phyloP scores from a whole-genome alignment of 768 basidiomycete species.

The Psilocybe tampanensis region DNA sequence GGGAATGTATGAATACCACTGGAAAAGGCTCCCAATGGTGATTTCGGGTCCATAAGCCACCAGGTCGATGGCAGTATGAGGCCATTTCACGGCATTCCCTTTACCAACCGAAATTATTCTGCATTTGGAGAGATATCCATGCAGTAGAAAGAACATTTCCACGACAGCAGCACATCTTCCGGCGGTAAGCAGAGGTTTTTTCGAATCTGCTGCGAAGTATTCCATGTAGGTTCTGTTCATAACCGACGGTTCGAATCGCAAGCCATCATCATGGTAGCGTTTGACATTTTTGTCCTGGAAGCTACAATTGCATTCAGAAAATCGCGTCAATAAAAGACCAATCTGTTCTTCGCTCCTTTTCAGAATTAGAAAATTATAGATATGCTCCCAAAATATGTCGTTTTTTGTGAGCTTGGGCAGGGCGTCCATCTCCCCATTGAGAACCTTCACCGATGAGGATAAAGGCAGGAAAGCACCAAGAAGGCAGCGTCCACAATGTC shows the following conservation, averaged over 20 bases:
- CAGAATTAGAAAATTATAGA: background rate
- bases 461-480: background rate
- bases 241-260: background rate
- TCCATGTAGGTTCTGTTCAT: background rate
- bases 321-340: background rate
- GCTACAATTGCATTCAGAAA: background rate
- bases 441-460: background rate
- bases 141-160: background rate
- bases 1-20: constrained; percentile 11
- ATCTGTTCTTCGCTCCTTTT: background rate
- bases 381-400: background rate
- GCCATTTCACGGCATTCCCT: constrained; percentile 7
- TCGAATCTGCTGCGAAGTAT: background rate
- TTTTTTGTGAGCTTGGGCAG: background rate
- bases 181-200: background rate
- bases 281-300: background rate
- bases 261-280: background rate
- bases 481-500: background rate
- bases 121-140: background rate
- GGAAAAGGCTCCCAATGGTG: constrained; percentile 4
- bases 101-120: constrained; percentile 1
- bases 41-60: constrained; percentile 10
- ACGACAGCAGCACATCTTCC: background rate
- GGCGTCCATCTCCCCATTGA: background rate
- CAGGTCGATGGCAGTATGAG: background rate